Conservation (phyloP, 2,329 filamentous ascomycete species). For the Ustulina deusta region DNA sequence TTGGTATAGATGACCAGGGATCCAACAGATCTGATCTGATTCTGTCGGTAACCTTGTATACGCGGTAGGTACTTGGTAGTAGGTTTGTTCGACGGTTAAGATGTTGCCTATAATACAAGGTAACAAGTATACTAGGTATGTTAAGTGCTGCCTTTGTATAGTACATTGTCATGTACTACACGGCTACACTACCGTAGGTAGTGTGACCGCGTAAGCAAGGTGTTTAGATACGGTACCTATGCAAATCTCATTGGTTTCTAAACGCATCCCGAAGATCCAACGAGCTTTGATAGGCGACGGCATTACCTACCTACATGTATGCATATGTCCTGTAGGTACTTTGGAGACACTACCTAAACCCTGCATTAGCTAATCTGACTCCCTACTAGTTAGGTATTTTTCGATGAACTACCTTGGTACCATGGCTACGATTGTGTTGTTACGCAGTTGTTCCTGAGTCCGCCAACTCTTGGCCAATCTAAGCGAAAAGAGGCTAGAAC, state of each 20-base stretch:
- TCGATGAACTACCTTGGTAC: neutral
- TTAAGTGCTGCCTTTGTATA: too few species aligned
- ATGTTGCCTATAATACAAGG: too few species aligned
- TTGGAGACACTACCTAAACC: too few species aligned
- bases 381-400: neutral
- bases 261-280: neutral
- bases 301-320: neutral
- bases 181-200: neutral
- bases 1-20: too few species aligned
- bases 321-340: too few species aligned
- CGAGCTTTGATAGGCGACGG: neutral
- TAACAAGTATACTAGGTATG: too few species aligned
- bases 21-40: too few species aligned
- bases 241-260: conserved; percentile 8
- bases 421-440: neutral
- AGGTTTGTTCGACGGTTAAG: too few species aligned
- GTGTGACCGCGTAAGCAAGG: too few species aligned
- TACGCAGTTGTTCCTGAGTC: neutral
- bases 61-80: too few species aligned
- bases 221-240: too few species aligned
- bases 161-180: too few species aligned
- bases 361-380: neutral
- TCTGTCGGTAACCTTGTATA: neutral
- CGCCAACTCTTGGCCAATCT: neutral
- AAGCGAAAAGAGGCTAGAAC: conserved; percentile 8